Evolutionary conservation across 1,139 yeast species (phyloP).

Genomic region (Geotrichum klebahnii): DNA sequence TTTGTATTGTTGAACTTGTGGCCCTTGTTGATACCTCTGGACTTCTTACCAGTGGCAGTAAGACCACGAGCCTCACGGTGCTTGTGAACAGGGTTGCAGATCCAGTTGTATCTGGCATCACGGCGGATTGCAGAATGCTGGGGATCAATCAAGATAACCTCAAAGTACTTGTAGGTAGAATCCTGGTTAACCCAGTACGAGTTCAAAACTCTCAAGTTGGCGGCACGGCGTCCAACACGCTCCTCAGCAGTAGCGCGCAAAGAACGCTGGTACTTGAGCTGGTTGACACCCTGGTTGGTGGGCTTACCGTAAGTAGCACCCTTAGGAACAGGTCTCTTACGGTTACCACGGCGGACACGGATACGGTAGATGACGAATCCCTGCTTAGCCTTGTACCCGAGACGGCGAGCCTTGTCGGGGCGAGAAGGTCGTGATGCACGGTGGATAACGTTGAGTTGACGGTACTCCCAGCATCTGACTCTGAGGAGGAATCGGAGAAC

Average conservation of each 20-base stretch:
- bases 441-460: constrained; percentile 98
- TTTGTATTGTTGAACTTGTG: constrained; percentile 97
- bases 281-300: constrained; percentile 99
- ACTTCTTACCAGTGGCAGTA: constrained; percentile 96
- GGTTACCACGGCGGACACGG: constrained; percentile 99
- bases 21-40: constrained; percentile 99
- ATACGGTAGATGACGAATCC: constrained; percentile 97
- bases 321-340: constrained; percentile 99
- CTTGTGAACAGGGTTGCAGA: constrained; percentile 98
- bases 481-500: constrained; percentile 97
- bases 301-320: constrained; percentile 99
- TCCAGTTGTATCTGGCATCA: constrained; percentile 99
- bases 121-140: constrained; percentile 98
- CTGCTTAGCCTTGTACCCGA: constrained; percentile 99
- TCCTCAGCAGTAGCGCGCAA: constrained; percentile 98
- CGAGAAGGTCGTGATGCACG: constrained; percentile 98
- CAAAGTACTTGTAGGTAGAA: constrained; percentile 98
- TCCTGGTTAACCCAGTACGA: constrained; percentile 99
- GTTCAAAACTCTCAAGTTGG: constrained; percentile 98
- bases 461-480: constrained; percentile 99
- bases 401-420: constrained; percentile 99
- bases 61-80: constrained; percentile 99
- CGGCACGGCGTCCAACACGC: constrained; percentile 98
- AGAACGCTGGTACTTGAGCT: constrained; percentile 98
- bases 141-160: constrained; percentile 96